A percentile compares a stretch with the other conserved stretches of the same genome.
phyloP scores from a whole-genome alignment of 805 yeast genomes.

The Saccharomycopsis fodiens region DNA sequence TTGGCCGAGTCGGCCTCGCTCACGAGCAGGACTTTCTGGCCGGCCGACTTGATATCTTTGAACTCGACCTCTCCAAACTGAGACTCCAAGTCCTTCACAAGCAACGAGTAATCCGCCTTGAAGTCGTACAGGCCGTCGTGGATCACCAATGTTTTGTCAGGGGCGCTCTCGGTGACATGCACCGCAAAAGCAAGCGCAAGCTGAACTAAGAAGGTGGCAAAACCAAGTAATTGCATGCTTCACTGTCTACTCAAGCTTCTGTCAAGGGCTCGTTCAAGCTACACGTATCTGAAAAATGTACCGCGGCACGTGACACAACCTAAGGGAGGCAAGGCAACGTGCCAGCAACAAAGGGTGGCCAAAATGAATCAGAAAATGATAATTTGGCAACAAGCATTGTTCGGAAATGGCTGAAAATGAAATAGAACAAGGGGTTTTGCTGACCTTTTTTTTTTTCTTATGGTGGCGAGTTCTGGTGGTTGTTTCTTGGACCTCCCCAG shows the following conservation, averaged over 20 bases:
- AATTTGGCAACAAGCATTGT: background rate
- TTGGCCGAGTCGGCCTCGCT: slow-evolving; percentile 21
- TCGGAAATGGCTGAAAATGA: background rate
- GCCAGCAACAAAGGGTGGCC: too few relatives aligned
- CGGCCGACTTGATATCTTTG: slow-evolving; percentile 24
- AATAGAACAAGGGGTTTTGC: slow-evolving; percentile 5
- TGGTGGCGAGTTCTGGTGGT: background rate
- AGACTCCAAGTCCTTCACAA: slow-evolving; percentile 21
- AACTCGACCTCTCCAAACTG: slow-evolving; percentile 20
- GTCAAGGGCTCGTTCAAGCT: too few relatives aligned
- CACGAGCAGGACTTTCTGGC: slow-evolving; percentile 14
- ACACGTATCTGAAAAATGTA: background rate
- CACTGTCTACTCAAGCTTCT: too few relatives aligned
- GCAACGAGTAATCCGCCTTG: slow-evolving; percentile 23
- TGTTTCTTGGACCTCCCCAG: too few relatives aligned
- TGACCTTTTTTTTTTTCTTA: background rate
- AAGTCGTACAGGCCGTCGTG: slow-evolving; percentile 20
- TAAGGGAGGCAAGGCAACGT: background rate
- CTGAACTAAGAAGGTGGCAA: background rate
- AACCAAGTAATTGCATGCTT: too few relatives aligned
- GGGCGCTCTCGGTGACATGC: background rate
- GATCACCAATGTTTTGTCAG: slow-evolving; percentile 13
- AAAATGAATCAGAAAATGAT: too few relatives aligned
- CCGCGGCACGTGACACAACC: background rate
- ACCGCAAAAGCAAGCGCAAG: background rate